These are phyloP conservation scores for Aspergillus sclerotiicarbonarius DNA, from an alignment of 495 filamentous ascomycete genomes.

Conservation along the genomic window DNA sequence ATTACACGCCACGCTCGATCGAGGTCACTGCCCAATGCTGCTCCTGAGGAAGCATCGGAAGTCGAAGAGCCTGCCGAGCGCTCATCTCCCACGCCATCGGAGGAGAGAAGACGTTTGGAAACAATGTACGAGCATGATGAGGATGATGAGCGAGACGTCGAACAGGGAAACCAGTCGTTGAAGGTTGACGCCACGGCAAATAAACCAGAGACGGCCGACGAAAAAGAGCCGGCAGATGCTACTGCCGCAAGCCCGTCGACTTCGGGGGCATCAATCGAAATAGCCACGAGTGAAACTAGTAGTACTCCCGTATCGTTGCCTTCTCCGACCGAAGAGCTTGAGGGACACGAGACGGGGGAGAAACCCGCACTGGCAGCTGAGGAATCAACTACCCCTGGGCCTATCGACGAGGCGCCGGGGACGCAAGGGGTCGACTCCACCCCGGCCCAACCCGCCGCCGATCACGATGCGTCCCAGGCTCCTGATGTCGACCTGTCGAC, in stretches of 20 bases:
- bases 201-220: conserved; percentile 11
- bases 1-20: conserved; percentile 48
- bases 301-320: conserved; percentile 24
- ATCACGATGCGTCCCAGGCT: conserved; percentile 19
- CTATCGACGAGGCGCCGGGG: conserved; percentile 11
- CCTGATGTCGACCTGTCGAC: conserved; percentile 22
- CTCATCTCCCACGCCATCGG: conserved; percentile 30
- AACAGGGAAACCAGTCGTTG: neutral
- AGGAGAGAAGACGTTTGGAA: conserved; percentile 34
- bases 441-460: conserved; percentile 22
- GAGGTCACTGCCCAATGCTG: conserved; percentile 51
- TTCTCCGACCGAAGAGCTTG: conserved; percentile 33
- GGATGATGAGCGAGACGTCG: conserved; percentile 22
- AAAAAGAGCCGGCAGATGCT: conserved; percentile 17
- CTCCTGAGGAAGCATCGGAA: conserved; percentile 21
- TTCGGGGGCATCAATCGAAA: conserved; percentile 11
- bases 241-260: conserved; percentile 17
- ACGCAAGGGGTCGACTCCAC: conserved; percentile 35
- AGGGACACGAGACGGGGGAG: conserved; percentile 37
- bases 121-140: conserved; percentile 48
- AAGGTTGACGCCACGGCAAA: conserved; percentile 7
- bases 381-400: no score
- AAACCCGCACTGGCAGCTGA: conserved; percentile 30
- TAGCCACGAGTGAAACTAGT: conserved; percentile 21
- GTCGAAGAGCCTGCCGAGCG: conserved; percentile 21